A percentile compares a stretch with the other conserved stretches of the same genome.
Conservation (phyloP, 768 basidiomycete genomes). For the Tricholoma hemisulphureum region DNA sequence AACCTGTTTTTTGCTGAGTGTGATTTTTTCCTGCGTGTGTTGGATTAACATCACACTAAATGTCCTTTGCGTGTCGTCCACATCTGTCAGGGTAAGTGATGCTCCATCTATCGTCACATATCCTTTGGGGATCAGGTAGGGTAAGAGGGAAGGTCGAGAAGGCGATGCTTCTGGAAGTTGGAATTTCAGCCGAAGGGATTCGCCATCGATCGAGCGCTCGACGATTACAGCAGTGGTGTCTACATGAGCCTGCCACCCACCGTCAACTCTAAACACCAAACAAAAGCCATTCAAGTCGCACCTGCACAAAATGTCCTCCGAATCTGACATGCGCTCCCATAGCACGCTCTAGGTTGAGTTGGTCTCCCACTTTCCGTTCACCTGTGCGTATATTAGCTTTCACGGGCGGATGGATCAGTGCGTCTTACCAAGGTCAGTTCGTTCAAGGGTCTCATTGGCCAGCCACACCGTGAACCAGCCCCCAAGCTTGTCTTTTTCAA, state of each 20-base stretch:
- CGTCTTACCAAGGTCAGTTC: conserved; percentile 82
- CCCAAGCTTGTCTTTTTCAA: conserved; percentile 55
- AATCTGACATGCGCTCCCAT: conserved; percentile 91
- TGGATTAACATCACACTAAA: conserved; percentile 95
- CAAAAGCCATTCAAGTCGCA: conserved; percentile 27
- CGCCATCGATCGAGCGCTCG: conserved; percentile 69
- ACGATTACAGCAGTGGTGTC: conserved; percentile 83
- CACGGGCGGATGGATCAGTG: neutral
- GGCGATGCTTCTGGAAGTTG: conserved; percentile 62
- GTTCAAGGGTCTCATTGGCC: conserved; percentile 89
- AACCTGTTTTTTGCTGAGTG: conserved; percentile 67
- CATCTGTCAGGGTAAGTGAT: conserved; percentile 85
- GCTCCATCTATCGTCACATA: conserved; percentile 94
- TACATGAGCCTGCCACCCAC: conserved; percentile 74
- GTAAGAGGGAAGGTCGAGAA: conserved; percentile 61
- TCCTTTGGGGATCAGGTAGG: conserved; percentile 90
- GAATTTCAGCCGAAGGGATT: conserved; percentile 85
- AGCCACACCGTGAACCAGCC: conserved; percentile 94
- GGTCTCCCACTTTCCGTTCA: conserved; percentile 71
- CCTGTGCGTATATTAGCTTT: conserved; percentile 44
- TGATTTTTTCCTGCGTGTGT: conserved; percentile 89
- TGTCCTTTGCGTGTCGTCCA: conserved; percentile 56
- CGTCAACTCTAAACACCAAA: neutral
- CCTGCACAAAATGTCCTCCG: conserved; percentile 98
- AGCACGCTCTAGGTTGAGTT: conserved; percentile 91